Evolutionary conservation across 139 green algal species (phyloP), one percentile per base, ranked within the genome.

Genomic region (Chlamydomonas incerta): DNA sequence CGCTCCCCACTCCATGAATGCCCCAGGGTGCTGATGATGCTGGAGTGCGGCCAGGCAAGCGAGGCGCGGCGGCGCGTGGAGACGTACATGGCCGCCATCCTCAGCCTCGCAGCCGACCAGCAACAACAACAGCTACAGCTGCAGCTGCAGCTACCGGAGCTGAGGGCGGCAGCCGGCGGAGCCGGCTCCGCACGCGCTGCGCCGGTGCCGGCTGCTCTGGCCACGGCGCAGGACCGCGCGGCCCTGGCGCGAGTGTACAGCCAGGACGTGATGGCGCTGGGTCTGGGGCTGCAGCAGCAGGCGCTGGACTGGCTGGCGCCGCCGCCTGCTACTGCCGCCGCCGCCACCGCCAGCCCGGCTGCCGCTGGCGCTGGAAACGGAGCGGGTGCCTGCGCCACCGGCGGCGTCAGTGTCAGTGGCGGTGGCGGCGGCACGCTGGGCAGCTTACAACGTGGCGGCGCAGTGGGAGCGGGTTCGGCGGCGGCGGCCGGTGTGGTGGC

Each of bases 21-120:
- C n/a, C n/a, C 14, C 79, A 85, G 79, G 79, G 50, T 14, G 31
- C 46, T 85, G 1, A 47, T 85, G 66, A 46, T 85, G 8, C 66
- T 85, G 66, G 79, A 85, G 66, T 69, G 31, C 0, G 31, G 47
- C 3, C 63, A 68, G 47, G 66, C 66, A 8, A 1, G 20, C 2
- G 31, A 47, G 1, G 79, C 79, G 11, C 65, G 66, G 15, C 14
- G 29, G 79, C 66, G 66, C 1, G 50, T 75, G 10, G 79, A 85
- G 66, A 9, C 13, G 0, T 85, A 85, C 67, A 85, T 85, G 66
- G 55, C 47, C 5, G 33, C 18, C 2, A 6, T 84, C 8, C 10
- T 55, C 18, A n/a, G 24, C 31, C 68, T 74, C 11, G 24, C 57
- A 4, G 69, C 37, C 37, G 8, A 10, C 33, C 34, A 52, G 68